Base-by-base conservation (phyloP, 176 grass and related monocot genomes). In the Aegilops longissima region DNA sequence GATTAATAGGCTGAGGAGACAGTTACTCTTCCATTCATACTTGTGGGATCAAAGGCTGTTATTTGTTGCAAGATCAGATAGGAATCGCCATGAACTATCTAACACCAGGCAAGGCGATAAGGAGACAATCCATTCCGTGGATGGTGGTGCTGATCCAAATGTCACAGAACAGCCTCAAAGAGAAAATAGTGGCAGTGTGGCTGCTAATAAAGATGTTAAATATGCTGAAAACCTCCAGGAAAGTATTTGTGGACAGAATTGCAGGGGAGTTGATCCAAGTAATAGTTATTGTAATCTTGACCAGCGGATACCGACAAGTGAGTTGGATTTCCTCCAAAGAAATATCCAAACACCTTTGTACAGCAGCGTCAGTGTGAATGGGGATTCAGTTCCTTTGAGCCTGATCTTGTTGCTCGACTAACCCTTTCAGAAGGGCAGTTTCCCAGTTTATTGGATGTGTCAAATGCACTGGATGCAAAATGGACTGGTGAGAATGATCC, bases 381-480 rank as follows among this genome's bases (percentile, higher is more conserved):
- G 36, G 29, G 88, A 94, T 47, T 92, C 73, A 11, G 33, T 90
- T 83, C 88, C 85, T 74, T 89, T 67, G 94, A 90, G 71, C 75
- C 78, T 83, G 78, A 91, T 88, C 80, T 99, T 79, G 68, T 83
- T 80, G 83, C 94, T 77, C 83, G 90, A 67, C 94, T 89, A 66
- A 96, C 97, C 24, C 89, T 96, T 82, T 99, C 92, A 72, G 97
- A 94, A 88, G 97, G 94, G 66, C 88, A 96, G 47, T 92, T 94
- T 94, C 90, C 97, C 83, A 89, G 84, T 90, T 17, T 91, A 56
- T 80, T 87, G 35, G 84, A 91, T 91, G 85, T 94, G 70, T 92
- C 92, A 62, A 91, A 92, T 83, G 88, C 90, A 20, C 89, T 98
- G 71, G 96, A 98, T 77, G 92, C 90, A 65, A 95, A 92, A 89